Conservation (phyloP, 2,329 filamentous ascomycete genomes). For the Colletotrichum neosansevieriae region DNA sequence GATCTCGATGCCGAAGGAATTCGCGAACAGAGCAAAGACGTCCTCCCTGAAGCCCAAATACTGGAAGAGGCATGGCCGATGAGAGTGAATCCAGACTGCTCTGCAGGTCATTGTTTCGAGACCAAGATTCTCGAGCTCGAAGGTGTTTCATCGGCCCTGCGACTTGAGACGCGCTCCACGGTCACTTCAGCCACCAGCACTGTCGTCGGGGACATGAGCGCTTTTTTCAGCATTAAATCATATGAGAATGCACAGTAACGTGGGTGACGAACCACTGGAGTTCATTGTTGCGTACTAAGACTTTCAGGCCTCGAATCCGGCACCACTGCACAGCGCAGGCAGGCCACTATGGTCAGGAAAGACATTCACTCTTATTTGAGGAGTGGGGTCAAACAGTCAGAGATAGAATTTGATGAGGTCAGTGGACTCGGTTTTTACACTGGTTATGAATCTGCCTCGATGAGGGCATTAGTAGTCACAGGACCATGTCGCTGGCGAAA, state of each 20-base stretch:
- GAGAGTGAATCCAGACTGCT: too few relatives aligned
- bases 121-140: too few relatives aligned
- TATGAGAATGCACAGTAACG: slow-evolving; percentile 32
- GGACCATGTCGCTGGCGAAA: too few relatives aligned
- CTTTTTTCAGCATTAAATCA: not conserved
- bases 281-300: slow-evolving; percentile 35
- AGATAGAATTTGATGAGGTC: not conserved
- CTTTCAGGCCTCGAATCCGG: slow-evolving; percentile 23
- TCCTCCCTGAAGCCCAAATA: too few relatives aligned
- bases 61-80: too few relatives aligned
- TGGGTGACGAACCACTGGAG: slow-evolving; percentile 36
- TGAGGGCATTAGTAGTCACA: too few relatives aligned
- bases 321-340: slow-evolving; percentile 4
- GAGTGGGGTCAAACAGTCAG: not conserved
- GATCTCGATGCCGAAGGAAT: not conserved
- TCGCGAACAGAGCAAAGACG: too few relatives aligned
- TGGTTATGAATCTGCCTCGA: too few relatives aligned
- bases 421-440: too few relatives aligned
- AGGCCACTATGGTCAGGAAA: not conserved
- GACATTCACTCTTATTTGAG: too few relatives aligned
- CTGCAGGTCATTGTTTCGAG: too few relatives aligned
- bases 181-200: not conserved
- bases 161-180: not conserved
- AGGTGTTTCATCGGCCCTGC: too few relatives aligned
- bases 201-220: not conserved